These are phyloP conservation scores for Metschnikowia continentalis DNA, from an alignment of 805 yeast genomes.

Conservation along the genomic window DNA sequence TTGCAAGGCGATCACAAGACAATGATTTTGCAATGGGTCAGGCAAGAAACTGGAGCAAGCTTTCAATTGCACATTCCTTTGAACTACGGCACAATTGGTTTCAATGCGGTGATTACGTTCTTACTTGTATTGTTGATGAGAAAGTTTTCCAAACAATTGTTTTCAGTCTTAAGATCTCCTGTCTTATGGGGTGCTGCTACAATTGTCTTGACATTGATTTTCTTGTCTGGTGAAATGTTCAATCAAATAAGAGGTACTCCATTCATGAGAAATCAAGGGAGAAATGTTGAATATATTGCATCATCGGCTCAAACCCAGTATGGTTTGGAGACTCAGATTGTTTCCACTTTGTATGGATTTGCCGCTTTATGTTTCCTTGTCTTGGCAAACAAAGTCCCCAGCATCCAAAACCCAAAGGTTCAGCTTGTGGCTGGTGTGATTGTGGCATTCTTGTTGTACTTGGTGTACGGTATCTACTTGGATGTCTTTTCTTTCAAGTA, in stretches of 20 bases:
- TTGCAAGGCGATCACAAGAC: conserved; percentile 40
- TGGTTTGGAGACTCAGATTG: conserved; percentile 85
- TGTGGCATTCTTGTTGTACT: conserved; percentile 43
- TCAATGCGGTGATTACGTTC: conserved; percentile 34
- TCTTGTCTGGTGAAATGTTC: conserved; percentile 91
- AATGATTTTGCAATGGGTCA: conserved; percentile 36
- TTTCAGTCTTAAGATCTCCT: conserved; percentile 43
- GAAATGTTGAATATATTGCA: conserved; percentile 10
- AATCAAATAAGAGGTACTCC: conserved; percentile 76
- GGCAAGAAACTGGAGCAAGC: conserved; percentile 27
- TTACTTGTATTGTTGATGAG: conserved; percentile 23
- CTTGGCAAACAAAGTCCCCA: conserved; percentile 56
- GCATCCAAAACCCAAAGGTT: conserved; percentile 38
- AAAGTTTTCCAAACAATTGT: conserved; percentile 30
- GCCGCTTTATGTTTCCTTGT: conserved; percentile 58
- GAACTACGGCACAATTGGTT: conserved; percentile 37
- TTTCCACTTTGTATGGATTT: conserved; percentile 68
- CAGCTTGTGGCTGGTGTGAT: conserved; percentile 47
- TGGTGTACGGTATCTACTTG: conserved; percentile 61
- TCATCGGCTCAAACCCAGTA: conserved; percentile 49
- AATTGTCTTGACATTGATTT: conserved; percentile 60
- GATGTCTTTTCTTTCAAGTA: conserved; percentile 67
- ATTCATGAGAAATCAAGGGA: conserved; percentile 11
- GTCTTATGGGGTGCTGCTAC: conserved; percentile 70
- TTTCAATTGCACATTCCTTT: conserved; percentile 38